Conservation (phyloP, 2,329 filamentous ascomycete species). For the Cladosporium sp. region DNA sequence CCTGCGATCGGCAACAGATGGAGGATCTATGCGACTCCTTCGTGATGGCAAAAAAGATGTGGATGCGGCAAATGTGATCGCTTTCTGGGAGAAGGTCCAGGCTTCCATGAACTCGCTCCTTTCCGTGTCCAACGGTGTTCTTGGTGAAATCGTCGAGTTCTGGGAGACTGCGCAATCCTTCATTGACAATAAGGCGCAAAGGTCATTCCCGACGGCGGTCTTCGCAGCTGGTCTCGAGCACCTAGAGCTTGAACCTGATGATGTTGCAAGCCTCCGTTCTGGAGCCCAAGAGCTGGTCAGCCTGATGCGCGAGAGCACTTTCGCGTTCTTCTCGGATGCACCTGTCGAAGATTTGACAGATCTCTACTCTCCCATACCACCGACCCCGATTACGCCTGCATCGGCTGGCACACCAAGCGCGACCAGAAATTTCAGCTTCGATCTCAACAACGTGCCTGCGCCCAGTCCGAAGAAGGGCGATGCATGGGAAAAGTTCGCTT, state of each 20-base stretch:
- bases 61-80: conserved; percentile 76
- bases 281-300: conserved; percentile 78
- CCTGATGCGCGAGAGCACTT: conserved; percentile 72
- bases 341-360: conserved; percentile 88
- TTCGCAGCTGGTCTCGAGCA: conserved; percentile 68
- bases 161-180: conserved; percentile 92
- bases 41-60: conserved; percentile 50
- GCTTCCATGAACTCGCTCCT: conserved; percentile 69
- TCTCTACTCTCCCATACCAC: conserved; percentile 74
- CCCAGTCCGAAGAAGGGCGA: conserved; percentile 72
- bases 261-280: conserved; percentile 66
- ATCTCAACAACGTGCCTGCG: conserved; percentile 67
- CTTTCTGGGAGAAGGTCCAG: conserved; percentile 88
- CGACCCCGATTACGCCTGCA: conserved; percentile 63
- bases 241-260: conserved; percentile 70
- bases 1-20: conserved; percentile 60
- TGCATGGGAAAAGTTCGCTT: conserved; percentile 88
- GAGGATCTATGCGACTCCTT: conserved; percentile 16
- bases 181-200: conserved; percentile 78
- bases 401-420: conserved; percentile 53
- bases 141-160: conserved; percentile 88
- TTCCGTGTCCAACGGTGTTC: conserved; percentile 67
- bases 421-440: conserved; percentile 70
- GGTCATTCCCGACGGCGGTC: conserved; percentile 57
- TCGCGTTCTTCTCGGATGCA: conserved; percentile 77